Percentiles rank a stretch among this genome's conserved stretches.
These are phyloP conservation scores for Heliocybe sulcata DNA, from an alignment of 1,284 basidiomycete genomes.

Conservation along the genomic window DNA sequence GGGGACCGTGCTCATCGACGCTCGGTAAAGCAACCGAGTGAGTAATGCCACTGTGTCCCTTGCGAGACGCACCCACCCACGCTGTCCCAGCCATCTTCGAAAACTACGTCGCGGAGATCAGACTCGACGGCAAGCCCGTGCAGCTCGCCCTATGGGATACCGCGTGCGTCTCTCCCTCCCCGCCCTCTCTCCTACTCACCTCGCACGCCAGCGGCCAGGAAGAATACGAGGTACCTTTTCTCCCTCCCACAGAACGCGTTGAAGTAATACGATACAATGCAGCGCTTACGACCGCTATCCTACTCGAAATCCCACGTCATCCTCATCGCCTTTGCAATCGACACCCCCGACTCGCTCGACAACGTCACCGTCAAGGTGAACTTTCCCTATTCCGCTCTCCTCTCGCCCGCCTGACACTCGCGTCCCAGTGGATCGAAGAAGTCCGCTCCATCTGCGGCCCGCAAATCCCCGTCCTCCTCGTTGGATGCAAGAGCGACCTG, in stretches of 20 bases:
- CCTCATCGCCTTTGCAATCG: slow-evolving; percentile 93
- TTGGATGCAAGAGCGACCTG: slow-evolving; percentile 69
- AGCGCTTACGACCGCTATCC: slow-evolving; percentile 90
- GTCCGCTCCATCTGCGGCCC: slow-evolving; percentile 88
- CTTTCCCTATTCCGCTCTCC: background rate
- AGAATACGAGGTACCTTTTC: slow-evolving; percentile 74
- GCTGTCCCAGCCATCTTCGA: slow-evolving; percentile 77
- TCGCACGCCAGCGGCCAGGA: slow-evolving; percentile 68
- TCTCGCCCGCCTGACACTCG: background rate
- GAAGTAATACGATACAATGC: no score
- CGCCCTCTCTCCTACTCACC: slow-evolving; percentile 7
- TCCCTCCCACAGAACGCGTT: no score
- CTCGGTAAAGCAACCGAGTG: slow-evolving; percentile 25
- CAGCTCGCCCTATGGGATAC: slow-evolving; percentile 97
- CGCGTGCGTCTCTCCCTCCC: slow-evolving; percentile 55
- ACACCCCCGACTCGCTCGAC: slow-evolving; percentile 94
- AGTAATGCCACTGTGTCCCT: slow-evolving; percentile 6
- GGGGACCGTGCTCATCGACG: slow-evolving; percentile 5
- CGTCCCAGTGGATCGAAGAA: slow-evolving; percentile 89
- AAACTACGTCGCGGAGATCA: slow-evolving; percentile 98
- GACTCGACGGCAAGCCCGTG: slow-evolving; percentile 94
- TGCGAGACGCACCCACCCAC: background rate
- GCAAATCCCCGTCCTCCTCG: slow-evolving; percentile 75
- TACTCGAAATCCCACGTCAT: slow-evolving; percentile 99
- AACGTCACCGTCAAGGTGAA: slow-evolving; percentile 89